Conservation (phyloP, 78 protist species). For the Guillardia theta region DNA sequence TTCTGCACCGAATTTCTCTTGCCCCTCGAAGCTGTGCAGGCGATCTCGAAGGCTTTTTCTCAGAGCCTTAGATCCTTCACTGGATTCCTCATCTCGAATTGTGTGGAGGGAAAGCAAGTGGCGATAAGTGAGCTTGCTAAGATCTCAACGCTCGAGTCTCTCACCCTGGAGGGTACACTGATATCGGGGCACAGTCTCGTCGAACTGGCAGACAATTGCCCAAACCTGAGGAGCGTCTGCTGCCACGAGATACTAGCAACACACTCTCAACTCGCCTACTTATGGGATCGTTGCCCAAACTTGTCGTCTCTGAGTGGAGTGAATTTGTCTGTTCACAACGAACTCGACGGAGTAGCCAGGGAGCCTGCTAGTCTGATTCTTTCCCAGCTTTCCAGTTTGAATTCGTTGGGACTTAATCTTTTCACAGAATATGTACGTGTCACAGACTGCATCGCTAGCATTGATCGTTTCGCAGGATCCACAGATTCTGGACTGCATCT, state of each 20-base stretch:
- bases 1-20: background rate
- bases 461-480: no score
- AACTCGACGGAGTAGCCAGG: background rate
- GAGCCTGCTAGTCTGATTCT: background rate
- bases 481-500: no score
- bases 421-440: no score
- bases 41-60: background rate
- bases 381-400: no score
- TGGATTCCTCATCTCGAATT: background rate
- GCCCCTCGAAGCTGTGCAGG: background rate
- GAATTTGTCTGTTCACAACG: background rate
- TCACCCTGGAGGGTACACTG: background rate
- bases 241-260: background rate
- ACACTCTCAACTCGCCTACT: background rate
- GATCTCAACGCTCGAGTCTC: background rate
- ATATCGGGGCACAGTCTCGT: background rate
- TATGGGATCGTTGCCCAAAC: background rate
- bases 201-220: background rate
- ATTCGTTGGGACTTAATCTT: no score
- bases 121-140: background rate
- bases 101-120: background rate
- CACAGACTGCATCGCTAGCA: no score
- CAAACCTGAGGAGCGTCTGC: background rate
- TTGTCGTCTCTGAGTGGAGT: background rate
- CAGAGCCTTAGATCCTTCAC: background rate